Conservation (phyloP, 805 yeast species). For the Wickerhamiella dianesei region DNA sequence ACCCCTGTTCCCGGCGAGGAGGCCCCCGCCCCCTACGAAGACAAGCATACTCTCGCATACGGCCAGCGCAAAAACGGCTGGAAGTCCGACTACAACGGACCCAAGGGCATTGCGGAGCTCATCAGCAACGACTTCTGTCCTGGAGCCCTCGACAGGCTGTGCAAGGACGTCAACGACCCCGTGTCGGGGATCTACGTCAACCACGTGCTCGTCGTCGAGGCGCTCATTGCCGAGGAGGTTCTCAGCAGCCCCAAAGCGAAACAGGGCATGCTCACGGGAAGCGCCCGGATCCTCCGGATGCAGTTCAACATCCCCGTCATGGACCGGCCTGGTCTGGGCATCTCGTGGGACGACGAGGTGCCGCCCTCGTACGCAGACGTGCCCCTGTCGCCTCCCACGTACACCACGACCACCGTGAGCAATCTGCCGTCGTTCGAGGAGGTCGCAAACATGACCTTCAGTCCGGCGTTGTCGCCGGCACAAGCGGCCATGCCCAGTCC, state of each 20-base stretch:
- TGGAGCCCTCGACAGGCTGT: conserved; percentile 13
- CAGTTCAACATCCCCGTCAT: conserved; percentile 74
- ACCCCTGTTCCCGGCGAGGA: conserved; percentile 5
- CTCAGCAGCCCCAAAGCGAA: conserved; percentile 18
- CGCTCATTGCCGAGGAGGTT: conserved; percentile 85
- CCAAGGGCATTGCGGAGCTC: conserved; percentile 66
- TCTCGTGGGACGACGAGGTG: conserved; percentile 98
- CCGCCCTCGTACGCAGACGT: conserved; percentile 93
- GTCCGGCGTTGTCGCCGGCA: conserved; percentile 15
- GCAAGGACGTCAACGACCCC: conserved; percentile 54
- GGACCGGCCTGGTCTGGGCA: conserved; percentile 88
- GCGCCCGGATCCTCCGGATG: conserved; percentile 90
- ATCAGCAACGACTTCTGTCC: conserved; percentile 22
- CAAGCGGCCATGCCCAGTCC: conserved; percentile 14
- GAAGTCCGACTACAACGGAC: conserved; percentile 73
- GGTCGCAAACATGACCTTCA: conserved; percentile 15
- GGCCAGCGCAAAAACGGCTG: conserved; percentile 87
- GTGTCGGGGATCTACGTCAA: conserved; percentile 61
- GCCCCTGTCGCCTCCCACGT: conserved; percentile 77
- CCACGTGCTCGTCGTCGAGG: conserved; percentile 70
- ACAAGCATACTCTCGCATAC: conserved; percentile 53
- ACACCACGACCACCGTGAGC: conserved; percentile 28
- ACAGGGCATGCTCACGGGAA: conserved; percentile 51
- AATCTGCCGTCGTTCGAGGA: conserved; percentile 20
- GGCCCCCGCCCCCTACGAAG: conserved; percentile 33